Base-by-base conservation (phyloP, 129 eudicot species). In the Smallanthus sonchifolius region DNA sequence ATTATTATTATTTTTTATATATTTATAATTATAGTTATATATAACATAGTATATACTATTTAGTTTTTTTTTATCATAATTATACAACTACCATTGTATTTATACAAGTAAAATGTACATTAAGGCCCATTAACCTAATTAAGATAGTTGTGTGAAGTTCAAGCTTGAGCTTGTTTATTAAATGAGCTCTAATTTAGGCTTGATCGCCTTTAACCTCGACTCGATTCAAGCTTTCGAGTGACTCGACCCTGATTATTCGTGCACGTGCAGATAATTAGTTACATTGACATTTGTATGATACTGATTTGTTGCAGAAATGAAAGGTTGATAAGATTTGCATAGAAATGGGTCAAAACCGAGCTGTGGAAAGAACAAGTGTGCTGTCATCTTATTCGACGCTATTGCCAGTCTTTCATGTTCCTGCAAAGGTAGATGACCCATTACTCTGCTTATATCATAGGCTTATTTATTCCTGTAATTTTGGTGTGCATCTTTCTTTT, bases 251-350 rank as follows among this genome's bases (percentile, higher is more conserved):
- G 51, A 45, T 13, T 45, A 45, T 45, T 13, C 20, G 63, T 56
- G 36, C 63, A 56, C 63, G 20, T 52, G 60, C 60, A 7, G 4
- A 20, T 56, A 28, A 20, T 19, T 56, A 3, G 63, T 20, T 56
- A 56, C 36, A 20, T 24, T 56, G 34, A 24, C 63, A 56, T 20
- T 56, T 7, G 20, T 10, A 15, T 7, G 20, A 56, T 19, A 20
- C 15, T 15, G 14, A 66, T 49, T 72, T 72, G 71, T 74, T 73
- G 83, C 91, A 86, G 91, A 77, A 47, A 67, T 67, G 45, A 85
- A 78, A 79, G 85, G 49, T n/a, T 80, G 85, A 67, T 32, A 17
- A 10, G 45, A 34, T 2, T 15, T 67, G 60, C 48, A 40, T 10
- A 42, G 75, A 67, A 67, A 56, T 16, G 6, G 36, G 14, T 48